phyloP scores from a whole-genome alignment of 106 monocot species.

The Iris macrosiphon region DNA sequence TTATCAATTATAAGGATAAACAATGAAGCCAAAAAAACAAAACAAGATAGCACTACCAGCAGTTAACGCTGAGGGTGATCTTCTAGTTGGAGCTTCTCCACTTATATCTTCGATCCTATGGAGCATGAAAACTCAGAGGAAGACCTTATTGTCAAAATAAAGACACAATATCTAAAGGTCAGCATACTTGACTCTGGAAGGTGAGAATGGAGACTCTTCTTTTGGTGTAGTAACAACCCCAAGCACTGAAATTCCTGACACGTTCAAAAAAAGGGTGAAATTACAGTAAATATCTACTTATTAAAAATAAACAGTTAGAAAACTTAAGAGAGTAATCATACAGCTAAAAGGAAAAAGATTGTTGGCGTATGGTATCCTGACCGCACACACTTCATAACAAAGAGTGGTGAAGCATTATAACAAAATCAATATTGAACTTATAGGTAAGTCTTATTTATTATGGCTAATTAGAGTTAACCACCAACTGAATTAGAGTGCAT shows the following conservation, averaged over 20 bases:
- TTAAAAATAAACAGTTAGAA: too few relatives aligned
- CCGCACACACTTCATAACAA: too few relatives aligned
- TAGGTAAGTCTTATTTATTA: too few relatives aligned
- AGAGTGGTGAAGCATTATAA: too few relatives aligned
- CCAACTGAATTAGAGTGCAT: too few relatives aligned
- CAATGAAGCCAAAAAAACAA: background rate
- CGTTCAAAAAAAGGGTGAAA: background rate
- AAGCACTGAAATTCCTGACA: constrained; percentile 52
- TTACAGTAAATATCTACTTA: too few relatives aligned
- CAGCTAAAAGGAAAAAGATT: background rate
- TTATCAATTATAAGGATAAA: constrained; percentile 1
- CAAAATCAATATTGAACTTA: too few relatives aligned
- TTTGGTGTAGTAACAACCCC: constrained; percentile 67
- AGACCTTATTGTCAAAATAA: background rate
- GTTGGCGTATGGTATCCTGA: too few relatives aligned
- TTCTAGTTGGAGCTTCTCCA: constrained; percentile 49
- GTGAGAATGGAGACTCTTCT: constrained; percentile 90
- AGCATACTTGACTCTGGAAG: constrained; percentile 88
- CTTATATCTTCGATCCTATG: constrained; percentile 69
- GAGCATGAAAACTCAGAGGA: constrained; percentile 5
- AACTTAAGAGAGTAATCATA: too few relatives aligned
- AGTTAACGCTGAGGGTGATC: constrained; percentile 54
- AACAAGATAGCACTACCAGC: constrained; percentile 33
- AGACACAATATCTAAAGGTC: background rate
- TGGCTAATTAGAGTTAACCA: too few relatives aligned